Base-by-base conservation (phyloP, 2,329 filamentous ascomycete genomes). In the Penicillium sp. region DNA sequence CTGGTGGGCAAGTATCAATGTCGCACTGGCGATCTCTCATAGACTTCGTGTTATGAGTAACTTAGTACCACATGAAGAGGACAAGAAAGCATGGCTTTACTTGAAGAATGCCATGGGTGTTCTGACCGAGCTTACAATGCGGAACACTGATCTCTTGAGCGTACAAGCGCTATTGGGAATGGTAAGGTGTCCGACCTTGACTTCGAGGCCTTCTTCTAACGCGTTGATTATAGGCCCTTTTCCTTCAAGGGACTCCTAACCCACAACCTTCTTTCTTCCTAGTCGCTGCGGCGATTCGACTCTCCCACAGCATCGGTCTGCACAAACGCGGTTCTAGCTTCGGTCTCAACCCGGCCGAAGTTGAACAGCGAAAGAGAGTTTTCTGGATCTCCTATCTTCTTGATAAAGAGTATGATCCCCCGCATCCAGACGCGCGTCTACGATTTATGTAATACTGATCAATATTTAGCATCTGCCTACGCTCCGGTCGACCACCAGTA, bases 1-100 rank as follows among this genome's bases (percentile, higher is more conserved):
- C 3, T 99, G 94, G 94, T 99, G 94, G 93, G 94, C 94, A 5
- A 96, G 91, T 73, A 81, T 99, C 65, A 99, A 99, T 65, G 88
- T 96, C 55, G 91, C 89, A 1, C 77, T 99, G 52, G 94, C 93
- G n/a, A 95, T 97, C 62, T 89, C 93, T 5, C 91, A 97, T 69
- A 84, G 94, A 38, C 79, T 99, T 66, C 87, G 94, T 10, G 91
- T 97, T 19, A 96, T 97, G 91, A 96, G 90, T 77, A 94, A 96
- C 66, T 78, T 96, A 8, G 90, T 96, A 0, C 88, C 91, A 1
- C 85, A 89, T 59, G 91, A 96, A 59, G 93, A 97, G 69, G 94
- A 97, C 63, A 86, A 92, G 49, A 95, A 95, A 70, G 92, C 92
- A 0, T 97, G 94, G 92, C 88, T 87, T 2, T 95, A 97, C 70